Evolutionary conservation across 495 filamentous ascomycete genomes (phyloP).

Genomic region (Thermothielavioides terrestris): DNA sequence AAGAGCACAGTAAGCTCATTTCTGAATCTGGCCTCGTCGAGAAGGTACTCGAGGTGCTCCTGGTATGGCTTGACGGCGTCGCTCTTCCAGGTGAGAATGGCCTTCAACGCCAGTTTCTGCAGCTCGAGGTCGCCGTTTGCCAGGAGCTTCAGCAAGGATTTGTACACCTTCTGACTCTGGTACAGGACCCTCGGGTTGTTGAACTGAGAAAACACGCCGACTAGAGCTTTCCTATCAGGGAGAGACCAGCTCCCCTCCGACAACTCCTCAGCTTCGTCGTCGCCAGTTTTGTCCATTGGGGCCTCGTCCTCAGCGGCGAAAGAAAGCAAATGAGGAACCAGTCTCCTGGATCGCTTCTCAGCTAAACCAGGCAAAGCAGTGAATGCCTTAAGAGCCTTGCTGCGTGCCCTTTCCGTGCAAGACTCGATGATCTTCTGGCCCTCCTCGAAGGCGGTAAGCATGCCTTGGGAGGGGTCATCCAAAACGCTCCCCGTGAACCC

Average conservation of each 20-base stretch:
- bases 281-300: conserved; percentile 29
- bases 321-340: conserved; percentile 78
- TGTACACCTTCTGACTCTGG: conserved; percentile 66
- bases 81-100: conserved; percentile 81
- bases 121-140: conserved; percentile 82
- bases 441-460: conserved; percentile 43
- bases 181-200: conserved; percentile 75
- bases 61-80: conserved; percentile 67
- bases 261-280: conserved; percentile 43
- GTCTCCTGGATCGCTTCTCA: conserved; percentile 72
- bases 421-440: conserved; percentile 37
- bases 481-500: conserved; percentile 31
- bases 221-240: conserved; percentile 66
- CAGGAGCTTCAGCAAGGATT: conserved; percentile 61
- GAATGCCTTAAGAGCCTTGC: conserved; percentile 73
- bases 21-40: conserved; percentile 85
- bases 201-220: conserved; percentile 77
- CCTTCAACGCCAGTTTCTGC: conserved; percentile 75
- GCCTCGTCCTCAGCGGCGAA: conserved; percentile 55
- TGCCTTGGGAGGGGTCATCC: conserved; percentile 34
- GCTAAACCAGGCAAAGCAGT: conserved; percentile 62
- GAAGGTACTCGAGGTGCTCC: conserved; percentile 76
- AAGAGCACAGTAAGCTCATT: conserved; percentile 85
- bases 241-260: conserved; percentile 49
- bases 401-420: conserved; percentile 44